phyloP scores from a whole-genome alignment of 2,329 filamentous ascomycete genomes.

The Herpotrichia juniperi region DNA sequence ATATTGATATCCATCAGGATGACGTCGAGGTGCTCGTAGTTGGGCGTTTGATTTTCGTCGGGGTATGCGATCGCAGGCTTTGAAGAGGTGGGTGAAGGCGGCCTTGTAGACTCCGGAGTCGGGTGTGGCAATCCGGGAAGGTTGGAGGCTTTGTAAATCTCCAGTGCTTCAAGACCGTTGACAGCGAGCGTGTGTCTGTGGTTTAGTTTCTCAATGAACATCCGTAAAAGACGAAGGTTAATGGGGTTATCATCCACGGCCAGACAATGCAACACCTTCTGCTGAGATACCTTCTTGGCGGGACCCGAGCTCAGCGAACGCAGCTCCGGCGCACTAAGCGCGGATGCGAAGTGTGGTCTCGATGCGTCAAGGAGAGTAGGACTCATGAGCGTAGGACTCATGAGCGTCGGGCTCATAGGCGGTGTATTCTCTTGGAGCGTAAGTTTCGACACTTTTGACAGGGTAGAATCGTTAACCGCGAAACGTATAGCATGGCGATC shows the following conservation, averaged over 20 bases:
- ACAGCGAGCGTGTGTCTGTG: conserved; percentile 39
- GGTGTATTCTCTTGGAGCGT: conserved; percentile 33
- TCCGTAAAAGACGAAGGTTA: conserved; percentile 45
- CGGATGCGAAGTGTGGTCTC: conserved; percentile 33
- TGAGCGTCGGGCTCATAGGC: conserved; percentile 17
- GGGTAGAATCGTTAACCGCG: conserved; percentile 15
- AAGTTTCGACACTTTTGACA: conserved; percentile 25
- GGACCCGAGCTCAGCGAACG: conserved; percentile 23
- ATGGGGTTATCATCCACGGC: conserved; percentile 50
- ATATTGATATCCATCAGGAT: conserved; percentile 47
- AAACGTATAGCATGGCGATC: conserved; percentile 34
- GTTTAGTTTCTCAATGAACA: conserved; percentile 42
- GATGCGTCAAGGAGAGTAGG: conserved; percentile 12
- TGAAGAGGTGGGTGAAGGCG: conserved; percentile 7
- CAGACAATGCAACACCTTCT: conserved; percentile 36
- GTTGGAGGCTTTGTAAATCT: conserved; percentile 28
- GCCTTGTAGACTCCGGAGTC: too few species aligned
- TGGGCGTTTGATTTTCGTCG: too few species aligned
- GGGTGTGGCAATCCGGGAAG: conserved; percentile 7
- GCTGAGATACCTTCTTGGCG: conserved; percentile 22
- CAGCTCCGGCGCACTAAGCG: conserved; percentile 40
- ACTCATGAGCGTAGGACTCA: too few species aligned
- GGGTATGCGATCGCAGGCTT: background rate
- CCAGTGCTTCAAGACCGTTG: conserved; percentile 46
- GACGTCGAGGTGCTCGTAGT: conserved; percentile 25